Evolutionary conservation across 805 yeast genomes (phyloP).

Genomic region (Candida mattraensis): DNA sequence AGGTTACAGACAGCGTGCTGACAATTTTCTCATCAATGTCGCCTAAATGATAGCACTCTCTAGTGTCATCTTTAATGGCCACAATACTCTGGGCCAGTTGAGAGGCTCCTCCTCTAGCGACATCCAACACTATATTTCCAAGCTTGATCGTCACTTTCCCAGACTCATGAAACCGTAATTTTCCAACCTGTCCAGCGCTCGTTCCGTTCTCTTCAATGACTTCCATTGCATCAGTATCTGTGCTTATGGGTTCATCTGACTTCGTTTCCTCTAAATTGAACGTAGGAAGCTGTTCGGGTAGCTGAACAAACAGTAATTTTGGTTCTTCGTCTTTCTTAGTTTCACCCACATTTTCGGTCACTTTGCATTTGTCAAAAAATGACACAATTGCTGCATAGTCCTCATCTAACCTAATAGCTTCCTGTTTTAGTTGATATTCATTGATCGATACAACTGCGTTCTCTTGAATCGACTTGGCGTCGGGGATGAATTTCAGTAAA

Average conservation of each 20-base stretch:
- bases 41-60: constrained; percentile 51
- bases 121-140: constrained; percentile 68
- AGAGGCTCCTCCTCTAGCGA: constrained; percentile 68
- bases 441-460: constrained; percentile 20
- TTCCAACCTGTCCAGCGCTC: constrained; percentile 65
- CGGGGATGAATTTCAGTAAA: constrained; percentile 14
- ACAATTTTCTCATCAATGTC: constrained; percentile 55
- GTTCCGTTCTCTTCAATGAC: background rate
- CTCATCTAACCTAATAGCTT: constrained; percentile 33
- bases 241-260: constrained; percentile 7
- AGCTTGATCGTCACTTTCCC: constrained; percentile 77
- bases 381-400: constrained; percentile 40
- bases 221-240: constrained; percentile 1
- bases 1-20: constrained; percentile 47
- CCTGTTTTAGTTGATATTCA: constrained; percentile 37
- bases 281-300: constrained; percentile 31
- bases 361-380: constrained; percentile 19
- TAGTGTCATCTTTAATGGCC: constrained; percentile 37
- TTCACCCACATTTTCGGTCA: constrained; percentile 8
- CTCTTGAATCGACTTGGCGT: constrained; percentile 5
- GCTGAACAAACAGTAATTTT: constrained; percentile 28
- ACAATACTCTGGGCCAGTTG: constrained; percentile 74
- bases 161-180: constrained; percentile 73
- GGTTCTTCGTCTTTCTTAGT: constrained; percentile 3
- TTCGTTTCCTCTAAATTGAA: constrained; percentile 13